Evolutionary conservation across 768 basidiomycete species (phyloP).

Genomic region (Termitomyces sp.): DNA sequence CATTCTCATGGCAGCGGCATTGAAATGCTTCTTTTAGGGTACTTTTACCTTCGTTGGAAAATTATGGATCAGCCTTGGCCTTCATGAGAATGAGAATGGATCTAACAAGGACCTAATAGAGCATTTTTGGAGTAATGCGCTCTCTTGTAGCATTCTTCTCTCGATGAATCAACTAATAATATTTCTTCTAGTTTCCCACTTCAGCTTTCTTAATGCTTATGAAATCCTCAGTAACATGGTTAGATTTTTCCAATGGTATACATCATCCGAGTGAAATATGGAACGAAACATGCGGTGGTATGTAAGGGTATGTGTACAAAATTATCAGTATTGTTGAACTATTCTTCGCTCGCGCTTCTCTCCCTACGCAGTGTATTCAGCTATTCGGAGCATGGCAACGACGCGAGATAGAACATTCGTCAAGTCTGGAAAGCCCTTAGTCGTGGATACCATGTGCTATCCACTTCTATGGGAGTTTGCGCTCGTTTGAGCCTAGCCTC

Average conservation of each 20-base stretch:
- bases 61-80: conserved; percentile 67
- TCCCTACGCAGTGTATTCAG: background rate
- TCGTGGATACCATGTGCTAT: background rate
- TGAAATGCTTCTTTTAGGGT: conserved; percentile 79
- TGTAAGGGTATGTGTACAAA: background rate
- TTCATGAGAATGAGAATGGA: conserved; percentile 77
- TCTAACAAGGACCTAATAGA: conserved; percentile 59
- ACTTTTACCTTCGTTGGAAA: conserved; percentile 54
- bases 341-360: background rate
- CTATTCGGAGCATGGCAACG: too few species aligned
- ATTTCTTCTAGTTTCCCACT: background rate
- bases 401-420: background rate
- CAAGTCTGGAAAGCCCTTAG: background rate
- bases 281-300: background rate
- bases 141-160: conserved; percentile 49
- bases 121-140: conserved; percentile 59
- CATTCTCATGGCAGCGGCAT: conserved; percentile 40
- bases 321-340: background rate
- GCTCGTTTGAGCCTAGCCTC: conserved; percentile 8
- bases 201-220: background rate
- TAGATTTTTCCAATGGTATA: background rate
- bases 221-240: background rate
- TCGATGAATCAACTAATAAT: conserved; percentile 9
- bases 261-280: background rate
- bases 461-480: background rate